Conservation (phyloP, 331 rosid species). For the Spiraea crenata region DNA sequence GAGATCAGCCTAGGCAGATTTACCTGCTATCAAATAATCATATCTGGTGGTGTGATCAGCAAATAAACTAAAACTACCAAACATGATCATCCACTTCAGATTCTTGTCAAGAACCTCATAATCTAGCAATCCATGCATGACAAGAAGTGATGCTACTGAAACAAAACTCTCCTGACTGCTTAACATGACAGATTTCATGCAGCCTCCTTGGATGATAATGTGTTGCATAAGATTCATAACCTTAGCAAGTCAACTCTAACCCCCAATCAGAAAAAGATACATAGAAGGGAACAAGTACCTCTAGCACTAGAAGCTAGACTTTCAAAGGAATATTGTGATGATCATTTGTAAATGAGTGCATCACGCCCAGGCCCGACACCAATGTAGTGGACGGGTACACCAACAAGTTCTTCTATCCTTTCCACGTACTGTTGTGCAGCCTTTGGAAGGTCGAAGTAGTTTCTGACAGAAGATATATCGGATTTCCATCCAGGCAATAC, state of each 20-base stretch:
- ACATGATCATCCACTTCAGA: not conserved
- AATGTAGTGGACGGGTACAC: conserved; percentile 80
- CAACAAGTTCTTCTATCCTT: conserved; percentile 85
- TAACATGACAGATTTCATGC: not conserved
- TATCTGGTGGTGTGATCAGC: no score
- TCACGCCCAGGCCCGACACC: conserved; percentile 98
- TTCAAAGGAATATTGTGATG: not conserved
- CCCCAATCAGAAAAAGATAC: not conserved
- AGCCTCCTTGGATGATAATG: not conserved
- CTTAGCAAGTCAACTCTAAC: conserved; percentile 20
- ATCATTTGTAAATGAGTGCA: conserved; percentile 78
- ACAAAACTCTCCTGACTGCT: conserved; percentile 7
- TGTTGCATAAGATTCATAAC: conserved; percentile 1
- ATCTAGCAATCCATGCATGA: not conserved
- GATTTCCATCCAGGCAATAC: conserved; percentile 80
- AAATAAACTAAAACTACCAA: not conserved
- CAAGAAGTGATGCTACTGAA: not conserved
- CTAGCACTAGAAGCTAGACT: conserved; percentile 17
- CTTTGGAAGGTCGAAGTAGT: conserved; percentile 80
- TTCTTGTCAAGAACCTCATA: not conserved
- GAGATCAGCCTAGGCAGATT: no score
- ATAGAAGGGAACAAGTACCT: conserved; percentile 26
- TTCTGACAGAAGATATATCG: conserved; percentile 74
- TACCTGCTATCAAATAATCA: no score
- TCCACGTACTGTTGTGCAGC: conserved; percentile 71